Evolutionary conservation across 139 green algal species (phyloP), one percentile per base, ranked within the genome.

Genomic region (Micractinium conductrix): DNA sequence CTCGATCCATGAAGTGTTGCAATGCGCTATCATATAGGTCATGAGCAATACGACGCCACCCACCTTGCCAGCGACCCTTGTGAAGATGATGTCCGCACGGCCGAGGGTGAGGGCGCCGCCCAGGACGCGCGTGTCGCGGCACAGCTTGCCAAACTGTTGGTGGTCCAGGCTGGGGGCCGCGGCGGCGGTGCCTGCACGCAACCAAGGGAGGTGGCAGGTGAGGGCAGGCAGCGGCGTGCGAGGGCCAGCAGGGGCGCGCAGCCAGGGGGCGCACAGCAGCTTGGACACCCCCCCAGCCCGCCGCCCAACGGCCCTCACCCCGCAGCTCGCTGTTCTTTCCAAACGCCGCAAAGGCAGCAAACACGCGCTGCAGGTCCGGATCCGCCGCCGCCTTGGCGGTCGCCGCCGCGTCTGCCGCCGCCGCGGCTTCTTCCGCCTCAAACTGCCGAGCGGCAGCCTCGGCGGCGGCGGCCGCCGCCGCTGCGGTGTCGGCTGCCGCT

Each of bases 61-160:
- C 76, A 82, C 76, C 76, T 82, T 82, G 58, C 76, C 76, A 1
- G 76, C 76, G 17, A 82, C 58, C 22, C 44, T 43, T 19, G 76
- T 67, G 63, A 82, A 82, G 26, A 82, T 22, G 22, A 71, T 55
- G 76, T 82, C 76, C 2, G 42, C 58, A 14, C 38, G 50, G 28
- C 50, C 76, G 26, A 72, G 58, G 17, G 76, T 73, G 28, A 82
- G 58, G 0, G 33, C 19, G 26, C 76, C 76, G 17, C 76, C 76
- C 76, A 82, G 37, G 58, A 82, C 38, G 4, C 76, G 76, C 24
- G 58, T 38, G 76, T 82, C 76, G 24, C 76, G 76, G 76, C 76
- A 82, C 38, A 82, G 55, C 76, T 82, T 82, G 76, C 33, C 40
- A 58, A 72, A 82, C 76, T 82, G 76, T 58, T 82, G 55, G 37